Conservation (phyloP, 1,284 basidiomycete genomes). For the Mycena sp. region DNA sequence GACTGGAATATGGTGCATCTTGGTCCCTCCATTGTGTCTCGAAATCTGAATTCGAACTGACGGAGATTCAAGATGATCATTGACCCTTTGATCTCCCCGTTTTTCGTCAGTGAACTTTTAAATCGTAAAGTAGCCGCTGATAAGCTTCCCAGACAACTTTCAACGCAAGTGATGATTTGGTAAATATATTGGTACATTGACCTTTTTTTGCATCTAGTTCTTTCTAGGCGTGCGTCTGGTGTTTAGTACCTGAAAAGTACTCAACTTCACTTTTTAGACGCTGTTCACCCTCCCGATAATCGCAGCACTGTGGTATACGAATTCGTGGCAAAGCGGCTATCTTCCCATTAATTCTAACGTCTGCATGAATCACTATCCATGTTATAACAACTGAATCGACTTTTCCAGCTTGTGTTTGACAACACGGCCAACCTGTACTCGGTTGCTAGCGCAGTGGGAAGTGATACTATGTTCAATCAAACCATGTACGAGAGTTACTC, state of each 20-base stretch:
- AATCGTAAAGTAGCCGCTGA: background rate
- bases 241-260: background rate
- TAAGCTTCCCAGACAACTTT: constrained; percentile 23
- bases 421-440: constrained; percentile 26
- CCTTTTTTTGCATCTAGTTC: background rate
- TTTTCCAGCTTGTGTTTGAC: constrained; percentile 27
- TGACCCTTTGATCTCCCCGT: constrained; percentile 17
- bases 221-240: constrained; percentile 29
- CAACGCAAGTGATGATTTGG: constrained; percentile 20
- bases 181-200: background rate
- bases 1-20: background rate
- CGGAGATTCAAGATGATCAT: too few relatives aligned
- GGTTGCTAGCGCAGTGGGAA: constrained; percentile 18
- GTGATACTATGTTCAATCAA: constrained; percentile 28
- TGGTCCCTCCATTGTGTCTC: too few relatives aligned
- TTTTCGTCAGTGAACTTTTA: constrained; percentile 27
- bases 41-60: too few relatives aligned
- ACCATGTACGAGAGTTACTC: constrained; percentile 32
- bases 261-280: constrained; percentile 4
- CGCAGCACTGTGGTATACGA: constrained; percentile 28
- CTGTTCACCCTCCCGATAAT: constrained; percentile 31
- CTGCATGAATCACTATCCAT: background rate
- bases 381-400: too few relatives aligned
- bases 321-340: constrained; percentile 30
- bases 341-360: constrained; percentile 34